phyloP scores from a whole-genome alignment of 768 basidiomycete genomes.

The Lactarius hatsudake region DNA sequence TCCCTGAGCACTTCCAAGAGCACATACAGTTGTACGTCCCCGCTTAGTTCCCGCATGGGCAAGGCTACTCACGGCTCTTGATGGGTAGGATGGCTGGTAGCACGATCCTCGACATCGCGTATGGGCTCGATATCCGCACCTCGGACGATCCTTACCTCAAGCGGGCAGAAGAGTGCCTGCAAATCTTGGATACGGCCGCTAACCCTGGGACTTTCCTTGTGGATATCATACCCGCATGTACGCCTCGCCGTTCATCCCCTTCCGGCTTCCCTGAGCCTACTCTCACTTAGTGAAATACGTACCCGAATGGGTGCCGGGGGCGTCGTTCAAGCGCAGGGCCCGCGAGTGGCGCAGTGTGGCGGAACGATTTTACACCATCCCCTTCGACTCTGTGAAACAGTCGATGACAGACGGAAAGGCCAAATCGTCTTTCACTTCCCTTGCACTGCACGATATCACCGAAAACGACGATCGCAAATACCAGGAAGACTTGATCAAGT shows the following conservation, averaged over 20 bases:
- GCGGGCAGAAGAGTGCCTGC: constrained; percentile 25
- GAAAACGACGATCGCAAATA: constrained; percentile 26
- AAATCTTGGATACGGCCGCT: constrained; percentile 21
- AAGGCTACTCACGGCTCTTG: neutral
- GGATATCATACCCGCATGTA: constrained; percentile 31
- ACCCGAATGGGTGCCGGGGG: constrained; percentile 31
- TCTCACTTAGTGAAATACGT: constrained; percentile 27
- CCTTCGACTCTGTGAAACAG: constrained; percentile 28
- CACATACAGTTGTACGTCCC: constrained; percentile 38
- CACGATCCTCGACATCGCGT: constrained; percentile 25
- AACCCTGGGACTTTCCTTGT: constrained; percentile 32
- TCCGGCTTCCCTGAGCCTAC: neutral
- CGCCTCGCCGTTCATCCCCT: neutral
- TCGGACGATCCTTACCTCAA: constrained; percentile 25
- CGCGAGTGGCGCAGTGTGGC: constrained; percentile 26
- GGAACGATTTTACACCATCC: constrained; percentile 24
- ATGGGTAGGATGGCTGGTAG: constrained; percentile 23
- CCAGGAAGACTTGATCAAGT: constrained; percentile 29
- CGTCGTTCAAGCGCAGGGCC: constrained; percentile 29
- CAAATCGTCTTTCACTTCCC: constrained; percentile 22
- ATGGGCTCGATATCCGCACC: constrained; percentile 25
- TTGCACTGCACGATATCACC: constrained; percentile 24
- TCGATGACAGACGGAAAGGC: constrained; percentile 22
- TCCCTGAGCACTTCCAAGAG: constrained; percentile 35
- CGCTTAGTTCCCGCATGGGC: too few relatives aligned